Base-by-base conservation (phyloP, 768 basidiomycete species). In the Piloderma croceum region DNA sequence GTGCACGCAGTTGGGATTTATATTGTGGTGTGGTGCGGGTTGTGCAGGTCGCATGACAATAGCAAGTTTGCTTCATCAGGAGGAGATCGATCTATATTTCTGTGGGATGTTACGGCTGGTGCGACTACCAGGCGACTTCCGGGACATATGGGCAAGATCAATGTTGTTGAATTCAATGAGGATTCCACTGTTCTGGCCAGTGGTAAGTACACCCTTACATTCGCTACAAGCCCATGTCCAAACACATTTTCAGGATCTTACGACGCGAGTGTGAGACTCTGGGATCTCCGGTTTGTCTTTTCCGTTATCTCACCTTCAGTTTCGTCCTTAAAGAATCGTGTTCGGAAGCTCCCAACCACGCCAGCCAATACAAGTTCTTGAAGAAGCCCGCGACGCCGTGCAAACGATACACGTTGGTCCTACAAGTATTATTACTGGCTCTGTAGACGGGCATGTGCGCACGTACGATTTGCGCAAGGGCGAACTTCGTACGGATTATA, bases 401-500 rank as follows among this genome's bases (percentile, higher is more conserved):
- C 91, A 92, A 51, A 74, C 83, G 13, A 64, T 97, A 22, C 70
- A 82, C 48, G 72, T 91, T 31, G 77, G 73, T 10, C 57, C 74
- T 18, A 76, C 79, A 18, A 76, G 73, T 38, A 75, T 98, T 50
- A 67, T 82, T 29, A 71, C 89, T 3, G 91, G 90, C 7, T 90
- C 90, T 3, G 83, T 96, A 5, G 96, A 99, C 46, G 94, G 96
- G 3, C 74, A 84, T 56, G 80, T 94, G 32, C 79, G 96, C 15
- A 90, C 89, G 7, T 97, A 98, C 62, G 96, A 99, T 61, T 71
- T 99, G 23, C 83, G 96, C 38, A 90, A 85, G 68, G 96, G 96
- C 18, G 81, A 94, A 58, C 65, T 97, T 21, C 78, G 84, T 6
- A 75, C 86, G 32, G 96, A 99, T 60, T 91, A 80, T 55, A 76